These are phyloP conservation scores for Podospora sp. DNA, from an alignment of 495 filamentous ascomycete genomes.

Conservation along the genomic window DNA sequence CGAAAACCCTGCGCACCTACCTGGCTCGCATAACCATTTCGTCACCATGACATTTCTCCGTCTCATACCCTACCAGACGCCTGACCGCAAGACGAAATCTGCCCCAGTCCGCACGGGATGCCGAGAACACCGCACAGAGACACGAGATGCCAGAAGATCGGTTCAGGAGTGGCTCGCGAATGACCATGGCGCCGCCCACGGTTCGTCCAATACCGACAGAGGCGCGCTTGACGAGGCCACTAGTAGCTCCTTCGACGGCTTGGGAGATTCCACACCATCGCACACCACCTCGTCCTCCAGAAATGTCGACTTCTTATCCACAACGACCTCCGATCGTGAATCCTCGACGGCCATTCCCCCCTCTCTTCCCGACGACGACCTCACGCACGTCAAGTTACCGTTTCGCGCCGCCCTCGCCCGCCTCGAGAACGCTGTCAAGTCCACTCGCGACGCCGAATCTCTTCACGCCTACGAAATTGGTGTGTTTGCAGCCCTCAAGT, in stretches of 20 bases:
- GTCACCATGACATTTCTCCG: constrained; percentile 17
- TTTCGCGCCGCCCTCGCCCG: background rate
- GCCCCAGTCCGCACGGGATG: too few species aligned
- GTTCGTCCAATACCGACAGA: background rate
- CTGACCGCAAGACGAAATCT: too few species aligned
- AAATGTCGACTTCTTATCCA: background rate
- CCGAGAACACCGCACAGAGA: too few species aligned
- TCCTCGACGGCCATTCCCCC: background rate
- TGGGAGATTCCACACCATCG: background rate
- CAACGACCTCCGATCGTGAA: background rate
- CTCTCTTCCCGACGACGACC: background rate
- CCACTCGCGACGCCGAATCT: constrained; percentile 15
- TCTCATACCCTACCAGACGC: background rate
- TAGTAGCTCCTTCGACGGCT: background rate
- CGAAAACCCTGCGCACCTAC: background rate
- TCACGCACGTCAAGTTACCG: background rate
- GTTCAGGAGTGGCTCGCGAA: constrained; percentile 9
- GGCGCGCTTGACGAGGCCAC: background rate
- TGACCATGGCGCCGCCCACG: background rate
- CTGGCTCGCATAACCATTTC: background rate
- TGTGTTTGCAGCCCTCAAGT: constrained; percentile 20
- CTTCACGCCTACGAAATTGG: constrained; percentile 28
- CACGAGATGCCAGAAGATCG: background rate
- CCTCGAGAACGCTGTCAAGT: constrained; percentile 8
- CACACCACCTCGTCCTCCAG: background rate